Conservation (phyloP, 371 early-diverging fungal genomes). For the Umbelopsis sp. region DNA sequence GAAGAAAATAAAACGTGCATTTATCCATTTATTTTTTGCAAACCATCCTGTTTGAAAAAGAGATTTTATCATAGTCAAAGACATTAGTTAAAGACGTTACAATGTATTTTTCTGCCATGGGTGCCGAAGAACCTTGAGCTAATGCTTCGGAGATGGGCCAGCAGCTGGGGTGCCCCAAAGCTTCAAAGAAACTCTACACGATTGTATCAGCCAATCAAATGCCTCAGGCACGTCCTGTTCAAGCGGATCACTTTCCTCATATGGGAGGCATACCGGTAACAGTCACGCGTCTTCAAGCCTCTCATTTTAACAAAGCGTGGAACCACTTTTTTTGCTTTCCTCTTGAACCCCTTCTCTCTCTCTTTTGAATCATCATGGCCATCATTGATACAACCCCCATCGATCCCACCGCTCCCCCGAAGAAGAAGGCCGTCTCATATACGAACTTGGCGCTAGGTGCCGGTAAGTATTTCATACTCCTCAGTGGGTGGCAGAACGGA, state of each 20-base stretch:
- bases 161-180: conserved; percentile 18
- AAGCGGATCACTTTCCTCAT: conserved; percentile 34
- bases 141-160: conserved; percentile 10
- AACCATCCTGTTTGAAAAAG: no score
- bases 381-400: conserved; percentile 31
- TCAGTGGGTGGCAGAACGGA: not conserved
- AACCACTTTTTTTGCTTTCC: not conserved
- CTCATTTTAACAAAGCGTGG: no score
- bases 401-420: conserved; percentile 43
- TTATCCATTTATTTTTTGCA: no score
- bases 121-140: not conserved
- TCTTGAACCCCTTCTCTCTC: conserved; percentile 18
- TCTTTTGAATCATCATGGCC: conserved; percentile 22
- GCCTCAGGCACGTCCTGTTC: conserved; percentile 9
- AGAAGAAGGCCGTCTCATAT: conserved; percentile 69
- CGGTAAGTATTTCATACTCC: conserved; percentile 34
- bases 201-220: conserved; percentile 6
- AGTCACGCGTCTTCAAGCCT: not conserved
- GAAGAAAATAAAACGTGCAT: no score
- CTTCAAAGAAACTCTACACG: not conserved
- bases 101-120: not conserved
- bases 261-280: conserved; percentile 27
- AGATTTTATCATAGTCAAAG: not conserved
- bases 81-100: not conserved
- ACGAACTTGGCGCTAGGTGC: conserved; percentile 69